Percentiles rank a stretch among this genome's conserved stretches.
Conservation (phyloP, 1,139 yeast species). For the Kazachstania sp. region DNA sequence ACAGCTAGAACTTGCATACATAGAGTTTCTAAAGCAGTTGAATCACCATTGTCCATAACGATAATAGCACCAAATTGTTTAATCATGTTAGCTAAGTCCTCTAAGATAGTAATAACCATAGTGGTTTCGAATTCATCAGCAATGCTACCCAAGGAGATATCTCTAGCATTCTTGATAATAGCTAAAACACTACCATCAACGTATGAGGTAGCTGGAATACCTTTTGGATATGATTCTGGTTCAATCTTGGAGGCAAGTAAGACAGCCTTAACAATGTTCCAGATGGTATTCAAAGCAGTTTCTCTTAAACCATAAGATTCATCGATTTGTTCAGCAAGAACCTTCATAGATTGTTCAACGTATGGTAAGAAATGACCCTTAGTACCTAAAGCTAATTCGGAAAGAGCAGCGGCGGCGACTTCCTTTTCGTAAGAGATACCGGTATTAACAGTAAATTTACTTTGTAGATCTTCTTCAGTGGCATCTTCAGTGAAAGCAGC, state of each 20-base stretch:
- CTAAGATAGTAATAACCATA: constrained; percentile 74
- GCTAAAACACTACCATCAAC: constrained; percentile 50
- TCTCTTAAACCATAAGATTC: constrained; percentile 90
- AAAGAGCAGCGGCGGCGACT: constrained; percentile 88
- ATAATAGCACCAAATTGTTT: constrained; percentile 64
- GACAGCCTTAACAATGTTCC: constrained; percentile 68
- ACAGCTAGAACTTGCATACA: constrained; percentile 64
- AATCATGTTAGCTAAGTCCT: constrained; percentile 62
- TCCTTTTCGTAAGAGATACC: constrained; percentile 96
- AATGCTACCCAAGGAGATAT: constrained; percentile 52
- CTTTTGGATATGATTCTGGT: constrained; percentile 54
- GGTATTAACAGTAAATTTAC: constrained; percentile 77
- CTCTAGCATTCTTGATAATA: constrained; percentile 60
- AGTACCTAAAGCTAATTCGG: constrained; percentile 82
- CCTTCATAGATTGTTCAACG: constrained; percentile 61
- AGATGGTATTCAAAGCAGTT: constrained; percentile 71
- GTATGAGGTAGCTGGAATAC: constrained; percentile 58
- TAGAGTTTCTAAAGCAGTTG: constrained; percentile 53
- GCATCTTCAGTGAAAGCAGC: constrained; percentile 31
- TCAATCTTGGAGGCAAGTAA: constrained; percentile 53
- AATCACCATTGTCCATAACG: constrained; percentile 54
- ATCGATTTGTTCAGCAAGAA: constrained; percentile 63
- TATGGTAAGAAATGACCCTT: constrained; percentile 72
- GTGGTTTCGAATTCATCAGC: constrained; percentile 74
- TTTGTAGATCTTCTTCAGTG: constrained; percentile 48